These are phyloP conservation scores for Plasmodium inui DNA, from an alignment of 169 alveolate genomes.

Conservation along the genomic window DNA sequence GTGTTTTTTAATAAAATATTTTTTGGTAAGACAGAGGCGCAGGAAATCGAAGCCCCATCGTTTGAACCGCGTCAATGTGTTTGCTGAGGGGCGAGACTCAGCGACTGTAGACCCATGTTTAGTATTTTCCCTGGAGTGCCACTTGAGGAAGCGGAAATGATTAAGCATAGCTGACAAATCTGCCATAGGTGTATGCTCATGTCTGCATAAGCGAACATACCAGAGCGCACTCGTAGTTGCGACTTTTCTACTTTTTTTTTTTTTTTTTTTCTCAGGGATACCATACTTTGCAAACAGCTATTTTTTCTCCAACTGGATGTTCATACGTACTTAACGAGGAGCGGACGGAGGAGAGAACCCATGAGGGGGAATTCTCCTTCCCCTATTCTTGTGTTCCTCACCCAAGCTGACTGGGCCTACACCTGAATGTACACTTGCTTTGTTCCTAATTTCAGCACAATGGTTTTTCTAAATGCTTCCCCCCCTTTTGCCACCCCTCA, in stretches of 20 bases:
- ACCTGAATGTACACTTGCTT: background rate
- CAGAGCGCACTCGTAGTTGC: background rate
- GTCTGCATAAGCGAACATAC: background rate
- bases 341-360: background rate
- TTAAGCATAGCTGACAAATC: background rate
- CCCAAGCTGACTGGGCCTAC: background rate
- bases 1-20: conserved; percentile 54
- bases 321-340: conserved; percentile 19
- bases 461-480: background rate
- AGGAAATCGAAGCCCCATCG: background rate
- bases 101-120: background rate
- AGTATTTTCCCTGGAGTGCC: background rate
- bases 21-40: conserved; percentile 26
- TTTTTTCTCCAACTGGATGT: conserved; percentile 55
- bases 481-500: background rate
- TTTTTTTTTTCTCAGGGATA: conserved; percentile 4
- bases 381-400: background rate
- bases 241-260: conserved; percentile 8
- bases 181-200: background rate
- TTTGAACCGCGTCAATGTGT: background rate
- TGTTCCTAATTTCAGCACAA: background rate
- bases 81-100: background rate
- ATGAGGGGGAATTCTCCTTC: background rate
- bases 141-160: background rate
- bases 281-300: conserved; percentile 70